These are phyloP conservation scores for Nakazawaea ishiwadae DNA, from an alignment of 805 yeast species.

Conservation along the genomic window DNA sequence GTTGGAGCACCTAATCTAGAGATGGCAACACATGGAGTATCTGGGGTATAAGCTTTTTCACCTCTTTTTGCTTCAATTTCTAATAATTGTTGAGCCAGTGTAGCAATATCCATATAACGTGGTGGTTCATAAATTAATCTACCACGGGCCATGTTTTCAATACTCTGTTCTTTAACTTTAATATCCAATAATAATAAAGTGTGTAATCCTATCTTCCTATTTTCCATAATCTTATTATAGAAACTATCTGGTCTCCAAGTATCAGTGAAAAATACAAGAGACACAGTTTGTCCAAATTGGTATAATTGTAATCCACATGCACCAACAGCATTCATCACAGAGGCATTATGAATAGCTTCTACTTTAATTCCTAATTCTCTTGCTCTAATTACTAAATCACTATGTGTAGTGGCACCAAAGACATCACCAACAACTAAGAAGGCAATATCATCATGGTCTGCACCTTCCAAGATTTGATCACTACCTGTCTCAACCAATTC, in stretches of 20 bases:
- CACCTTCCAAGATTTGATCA: slow-evolving; percentile 74
- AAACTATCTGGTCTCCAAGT: slow-evolving; percentile 96
- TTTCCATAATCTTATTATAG: slow-evolving; percentile 84
- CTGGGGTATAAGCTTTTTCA: slow-evolving; percentile 74
- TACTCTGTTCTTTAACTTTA: slow-evolving; percentile 94
- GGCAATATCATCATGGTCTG: slow-evolving; percentile 80
- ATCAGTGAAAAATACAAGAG: slow-evolving; percentile 93
- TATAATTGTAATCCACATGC: slow-evolving; percentile 95
- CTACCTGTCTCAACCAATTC: slow-evolving; percentile 90
- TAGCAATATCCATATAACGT: slow-evolving; percentile 87
- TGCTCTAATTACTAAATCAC: slow-evolving; percentile 89
- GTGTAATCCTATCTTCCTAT: slow-evolving; percentile 85
- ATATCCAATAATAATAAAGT: slow-evolving; percentile 86
- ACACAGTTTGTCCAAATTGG: slow-evolving; percentile 96
- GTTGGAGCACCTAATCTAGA: slow-evolving; percentile 86
- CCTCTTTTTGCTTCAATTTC: slow-evolving; percentile 80
- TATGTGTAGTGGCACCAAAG: slow-evolving; percentile 97
- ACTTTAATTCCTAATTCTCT: slow-evolving; percentile 75
- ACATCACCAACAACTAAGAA: slow-evolving; percentile 97
- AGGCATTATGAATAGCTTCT: slow-evolving; percentile 89
- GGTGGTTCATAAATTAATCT: slow-evolving; percentile 94
- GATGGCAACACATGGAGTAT: slow-evolving; percentile 91
- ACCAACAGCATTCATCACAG: slow-evolving; percentile 97
- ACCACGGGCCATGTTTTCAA: slow-evolving; percentile 92
- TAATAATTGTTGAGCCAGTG: slow-evolving; percentile 82